phyloP scores from a whole-genome alignment of 805 yeast species.

The Monosporozyma aquatica region DNA sequence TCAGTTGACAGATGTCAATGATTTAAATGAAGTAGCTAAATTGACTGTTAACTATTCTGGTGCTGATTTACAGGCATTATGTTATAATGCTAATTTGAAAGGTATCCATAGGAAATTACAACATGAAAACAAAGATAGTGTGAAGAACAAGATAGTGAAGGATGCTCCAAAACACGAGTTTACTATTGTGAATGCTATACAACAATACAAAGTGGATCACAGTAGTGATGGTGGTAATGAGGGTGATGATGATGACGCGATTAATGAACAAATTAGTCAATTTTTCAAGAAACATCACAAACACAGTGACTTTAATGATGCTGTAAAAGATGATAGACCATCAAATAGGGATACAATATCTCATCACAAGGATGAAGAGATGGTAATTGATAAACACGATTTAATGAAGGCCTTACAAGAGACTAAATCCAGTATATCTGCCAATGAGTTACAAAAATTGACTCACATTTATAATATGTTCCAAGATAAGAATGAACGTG shows the following conservation, averaged over 20 bases:
- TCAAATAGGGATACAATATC: not conserved
- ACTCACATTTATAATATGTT: conserved; percentile 60
- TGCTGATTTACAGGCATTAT: conserved; percentile 88
- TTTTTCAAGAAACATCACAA: too few relatives aligned
- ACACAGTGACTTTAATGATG: too few relatives aligned
- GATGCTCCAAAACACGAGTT: not conserved
- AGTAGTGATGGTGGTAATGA: too few relatives aligned
- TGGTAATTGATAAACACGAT: conserved; percentile 41
- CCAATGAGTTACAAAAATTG: conserved; percentile 57
- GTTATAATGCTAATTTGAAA: conserved; percentile 82
- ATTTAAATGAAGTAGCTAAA: conserved; percentile 45
- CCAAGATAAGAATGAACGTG: conserved; percentile 66
- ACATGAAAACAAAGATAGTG: not conserved
- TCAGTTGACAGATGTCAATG: conserved; percentile 16
- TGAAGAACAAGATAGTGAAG: not conserved
- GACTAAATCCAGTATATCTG: conserved; percentile 85
- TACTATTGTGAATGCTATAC: not conserved
- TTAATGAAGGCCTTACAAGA: conserved; percentile 55
- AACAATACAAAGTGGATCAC: too few relatives aligned
- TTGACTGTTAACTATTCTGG: conserved; percentile 76
- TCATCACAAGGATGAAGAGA: conserved; percentile 4
- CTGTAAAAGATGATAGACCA: not conserved
- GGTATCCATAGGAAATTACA: conserved; percentile 65
- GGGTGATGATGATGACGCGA: too few relatives aligned
- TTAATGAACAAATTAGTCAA: too few relatives aligned